Conservation (phyloP, 2,329 filamentous ascomycete genomes). For the Ceratocystis cubensis region DNA sequence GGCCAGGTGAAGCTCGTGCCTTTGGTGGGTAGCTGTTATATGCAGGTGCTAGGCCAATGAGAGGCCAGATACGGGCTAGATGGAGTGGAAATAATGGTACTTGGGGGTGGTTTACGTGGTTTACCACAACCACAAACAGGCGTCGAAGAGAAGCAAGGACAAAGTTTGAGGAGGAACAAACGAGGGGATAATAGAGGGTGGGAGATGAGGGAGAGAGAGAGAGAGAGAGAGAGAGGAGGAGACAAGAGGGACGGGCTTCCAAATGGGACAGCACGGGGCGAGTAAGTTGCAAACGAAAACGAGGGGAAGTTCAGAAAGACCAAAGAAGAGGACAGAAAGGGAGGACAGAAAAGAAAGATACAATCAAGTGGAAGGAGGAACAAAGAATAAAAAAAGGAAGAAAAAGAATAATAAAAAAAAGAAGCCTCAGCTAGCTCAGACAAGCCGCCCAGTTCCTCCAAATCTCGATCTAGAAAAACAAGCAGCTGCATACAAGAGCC, state of each 20-base stretch:
- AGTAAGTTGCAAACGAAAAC: neutral
- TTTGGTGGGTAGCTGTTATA: neutral
- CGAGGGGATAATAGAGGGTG: neutral
- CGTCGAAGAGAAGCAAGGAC: conserved; percentile 1
- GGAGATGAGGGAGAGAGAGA: neutral
- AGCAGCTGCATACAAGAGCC: neutral
- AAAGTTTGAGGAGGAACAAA: neutral
- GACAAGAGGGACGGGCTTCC: neutral
- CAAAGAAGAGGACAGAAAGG: neutral
- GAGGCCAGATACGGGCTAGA: neutral
- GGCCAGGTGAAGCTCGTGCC: neutral
- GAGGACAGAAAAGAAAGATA: neutral
- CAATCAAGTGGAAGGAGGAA: neutral
- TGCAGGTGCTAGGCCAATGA: neutral
- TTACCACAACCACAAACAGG: neutral
- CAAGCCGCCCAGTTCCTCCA: neutral
- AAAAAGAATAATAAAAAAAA: neutral
- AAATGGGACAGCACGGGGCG: neutral
- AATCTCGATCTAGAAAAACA: neutral
- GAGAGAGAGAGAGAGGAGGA: neutral
- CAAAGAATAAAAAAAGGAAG: neutral
- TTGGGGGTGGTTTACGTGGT: neutral
- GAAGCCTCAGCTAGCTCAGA: neutral
- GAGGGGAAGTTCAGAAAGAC: neutral
- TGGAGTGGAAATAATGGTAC: neutral